Base-by-base conservation (phyloP, 257 asterid genomes). In the Verbascum thapsus region DNA sequence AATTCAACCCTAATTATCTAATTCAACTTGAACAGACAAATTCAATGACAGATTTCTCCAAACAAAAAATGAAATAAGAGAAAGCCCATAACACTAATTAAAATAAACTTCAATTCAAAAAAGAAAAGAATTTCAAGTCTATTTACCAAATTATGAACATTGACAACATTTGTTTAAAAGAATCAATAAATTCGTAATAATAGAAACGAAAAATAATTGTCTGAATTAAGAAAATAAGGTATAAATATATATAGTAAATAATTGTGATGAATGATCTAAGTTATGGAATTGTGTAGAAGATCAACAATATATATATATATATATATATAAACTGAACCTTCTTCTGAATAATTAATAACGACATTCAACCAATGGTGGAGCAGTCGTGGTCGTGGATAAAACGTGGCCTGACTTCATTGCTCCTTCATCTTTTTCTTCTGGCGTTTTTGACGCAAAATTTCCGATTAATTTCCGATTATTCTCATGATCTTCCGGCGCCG, bases 331-430 rank as follows among this genome's bases (percentile, higher is more conserved):
- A 60, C 32, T 22, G 41, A 55, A 75, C 68, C 69, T 63, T 62
- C 53, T 70, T 34, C n/a, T n/a, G n/a, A n/a, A n/a, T n/a, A 63
- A 53, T 64, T 65, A 74, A 64, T 74, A 47, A 37, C 58, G 83
- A 50, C 82, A 72, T 71, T 67, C 76, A 52, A 83, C 72, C 69
- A 85, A 56, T 60, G 81, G 71, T 57, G 79, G 80, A 32, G 79
- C 16, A 68, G 72, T 53, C 23, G 22, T 42, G 72, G 72, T 53
- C 4, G 67, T 39, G 68, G 88, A 75, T 37, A 78, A 53, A 39
- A 55, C 79, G 48, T 64, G 75, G 43, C 70, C 52, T 13, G 76
- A 2, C 2, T 26, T 5, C 5, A 1, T 26, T 26, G 2, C 35
- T 48, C 56, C 59, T 11, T 61, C 57, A 56, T 44, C 38, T 40